phyloP scores from a whole-genome alignment of 805 yeast species.

The Yamadazyma olivae region DNA sequence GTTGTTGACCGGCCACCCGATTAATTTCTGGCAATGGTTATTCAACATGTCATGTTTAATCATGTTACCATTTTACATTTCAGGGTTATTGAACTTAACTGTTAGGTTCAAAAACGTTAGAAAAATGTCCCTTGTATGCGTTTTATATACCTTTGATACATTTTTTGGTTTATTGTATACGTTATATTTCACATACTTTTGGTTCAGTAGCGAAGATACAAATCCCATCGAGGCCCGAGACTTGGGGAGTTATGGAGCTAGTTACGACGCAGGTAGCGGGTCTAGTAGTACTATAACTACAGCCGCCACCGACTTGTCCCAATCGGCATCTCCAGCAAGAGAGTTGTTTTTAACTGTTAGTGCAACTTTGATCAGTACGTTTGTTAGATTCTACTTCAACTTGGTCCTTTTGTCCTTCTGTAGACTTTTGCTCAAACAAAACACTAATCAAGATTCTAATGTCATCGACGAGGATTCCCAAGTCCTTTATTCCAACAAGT shows the following conservation, averaged over 20 bases:
- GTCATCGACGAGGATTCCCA: constrained; percentile 24
- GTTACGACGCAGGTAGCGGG: not conserved
- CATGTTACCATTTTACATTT: constrained; percentile 60
- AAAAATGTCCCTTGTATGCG: constrained; percentile 58
- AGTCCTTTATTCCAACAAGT: constrained; percentile 20
- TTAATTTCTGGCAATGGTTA: constrained; percentile 78
- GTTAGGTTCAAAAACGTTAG: constrained; percentile 52
- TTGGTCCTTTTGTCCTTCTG: constrained; percentile 58
- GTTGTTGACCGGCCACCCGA: constrained; percentile 83
- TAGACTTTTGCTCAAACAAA: constrained; percentile 47
- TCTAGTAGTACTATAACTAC: too few species aligned
- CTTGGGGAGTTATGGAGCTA: not conserved
- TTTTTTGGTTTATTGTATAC: constrained; percentile 66
- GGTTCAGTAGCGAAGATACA: constrained; percentile 60
- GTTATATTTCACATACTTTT: constrained; percentile 65
- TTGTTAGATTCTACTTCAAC: constrained; percentile 57
- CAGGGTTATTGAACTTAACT: constrained; percentile 47
- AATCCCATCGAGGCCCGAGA: constrained; percentile 6
- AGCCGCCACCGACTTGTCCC: constrained; percentile 24
- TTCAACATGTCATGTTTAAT: constrained; percentile 65
- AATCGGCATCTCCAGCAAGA: constrained; percentile 59
- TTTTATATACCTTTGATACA: constrained; percentile 67
- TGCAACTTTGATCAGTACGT: constrained; percentile 46
- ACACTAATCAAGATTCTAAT: constrained; percentile 18
- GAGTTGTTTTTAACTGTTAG: constrained; percentile 56